Evolutionary conservation across 202 grass and related monocot genomes (phyloP), one percentile per base, ranked within the genome.

Genomic region (Musa balbisiana): DNA sequence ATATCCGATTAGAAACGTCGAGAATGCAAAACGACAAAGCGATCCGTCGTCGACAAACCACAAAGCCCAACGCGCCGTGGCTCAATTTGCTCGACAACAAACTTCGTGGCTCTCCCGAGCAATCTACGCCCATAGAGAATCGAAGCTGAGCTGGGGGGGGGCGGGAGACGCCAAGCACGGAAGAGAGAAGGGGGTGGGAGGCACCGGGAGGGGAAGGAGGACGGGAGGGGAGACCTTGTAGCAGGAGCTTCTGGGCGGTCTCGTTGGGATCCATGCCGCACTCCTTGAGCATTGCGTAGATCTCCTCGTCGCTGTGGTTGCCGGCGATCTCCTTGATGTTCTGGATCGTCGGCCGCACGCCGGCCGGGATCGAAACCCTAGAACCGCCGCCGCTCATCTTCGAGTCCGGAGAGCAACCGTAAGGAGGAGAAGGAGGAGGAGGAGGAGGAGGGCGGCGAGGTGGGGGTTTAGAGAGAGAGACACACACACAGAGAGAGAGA

Each of bases 191-290:
- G 1, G 12, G 27, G 5, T 5, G 56, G 26, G 51, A 23, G 3
- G 51, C 51, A 49, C 3, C 0, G 3, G 71, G 71, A 24, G 21
- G 1, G 33, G 33, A 43, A 43, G 33, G 33, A 5, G 33, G 33
- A 8, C 5, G 33, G 33, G 33, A 43, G 33, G 5, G 33, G 33
- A 43, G 1, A 73, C 71, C 71, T 55, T 73, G 52, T 52, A 73
- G 21, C 20, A 73, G 71, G 71, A 73, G 71, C 51, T 73, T 73
- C 51, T 73, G 71, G 21, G 52, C 52, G 49, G 71, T 73, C 71
- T 73, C 71, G 71, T 73, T 73, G 51, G 71, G 71, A 55, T 73
- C 71, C 71, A 73, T 73, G 19, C 51, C 19, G 52, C 71, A 73
- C 52, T 73, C 71, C 71, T 73, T 73, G 19, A 73, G 71, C 51